Conservation (phyloP, 768 basidiomycete genomes). For the Auricularia sp. region DNA sequence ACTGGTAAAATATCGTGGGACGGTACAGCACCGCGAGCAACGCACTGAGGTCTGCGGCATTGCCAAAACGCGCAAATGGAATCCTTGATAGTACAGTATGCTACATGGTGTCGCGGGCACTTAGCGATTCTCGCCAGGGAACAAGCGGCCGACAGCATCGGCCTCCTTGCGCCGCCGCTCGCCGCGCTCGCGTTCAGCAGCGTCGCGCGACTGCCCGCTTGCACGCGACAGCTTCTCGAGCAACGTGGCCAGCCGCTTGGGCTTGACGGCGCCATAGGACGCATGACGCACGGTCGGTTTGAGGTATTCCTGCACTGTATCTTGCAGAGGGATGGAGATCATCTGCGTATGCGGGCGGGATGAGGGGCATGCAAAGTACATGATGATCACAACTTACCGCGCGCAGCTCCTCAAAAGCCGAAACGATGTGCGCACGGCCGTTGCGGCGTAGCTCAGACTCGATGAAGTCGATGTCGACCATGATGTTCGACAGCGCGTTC, state of each 20-base stretch:
- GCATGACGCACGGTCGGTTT: slow-evolving; percentile 59
- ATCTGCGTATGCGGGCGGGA: slow-evolving; percentile 19
- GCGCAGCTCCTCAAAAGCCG: slow-evolving; percentile 72
- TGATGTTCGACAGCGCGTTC: slow-evolving; percentile 75
- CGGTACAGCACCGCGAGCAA: no score
- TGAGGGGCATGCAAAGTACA: not conserved
- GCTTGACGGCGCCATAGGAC: slow-evolving; percentile 55
- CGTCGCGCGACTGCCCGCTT: slow-evolving; percentile 53
- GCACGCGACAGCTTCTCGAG: slow-evolving; percentile 71
- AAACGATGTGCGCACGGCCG: slow-evolving; percentile 57
- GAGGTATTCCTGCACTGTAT: slow-evolving; percentile 72
- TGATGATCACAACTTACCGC: slow-evolving; percentile 38
- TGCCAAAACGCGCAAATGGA: not conserved
- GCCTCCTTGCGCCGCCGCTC: slow-evolving; percentile 70
- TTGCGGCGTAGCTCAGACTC: slow-evolving; percentile 77
- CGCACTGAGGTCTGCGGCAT: no score
- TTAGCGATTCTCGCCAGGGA: slow-evolving; percentile 47
- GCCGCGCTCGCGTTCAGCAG: slow-evolving; percentile 49
- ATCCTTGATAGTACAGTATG: not conserved
- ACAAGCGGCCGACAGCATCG: slow-evolving; percentile 64
- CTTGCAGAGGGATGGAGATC: slow-evolving; percentile 55
- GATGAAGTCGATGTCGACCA: slow-evolving; percentile 79
- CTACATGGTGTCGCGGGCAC: not conserved
- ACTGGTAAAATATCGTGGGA: no score
- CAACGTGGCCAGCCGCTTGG: slow-evolving; percentile 60